These are phyloP conservation scores for Halophytophthora batemanensis DNA, from an alignment of 352 stramenopile species.

Conservation along the genomic window DNA sequence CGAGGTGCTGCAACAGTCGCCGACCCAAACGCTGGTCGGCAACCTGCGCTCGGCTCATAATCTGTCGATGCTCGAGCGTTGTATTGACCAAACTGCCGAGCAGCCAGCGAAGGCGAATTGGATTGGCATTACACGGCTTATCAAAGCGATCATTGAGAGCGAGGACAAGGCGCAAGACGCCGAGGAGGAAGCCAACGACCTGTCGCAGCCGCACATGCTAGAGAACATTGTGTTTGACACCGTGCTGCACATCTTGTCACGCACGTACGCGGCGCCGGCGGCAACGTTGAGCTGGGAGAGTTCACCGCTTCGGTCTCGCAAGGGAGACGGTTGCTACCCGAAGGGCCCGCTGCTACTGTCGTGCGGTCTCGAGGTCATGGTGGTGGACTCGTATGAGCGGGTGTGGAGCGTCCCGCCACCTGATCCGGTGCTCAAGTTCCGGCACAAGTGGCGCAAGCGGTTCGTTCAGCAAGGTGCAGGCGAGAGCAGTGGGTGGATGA, in stretches of 20 bases:
- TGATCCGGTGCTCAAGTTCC: conserved; percentile 74
- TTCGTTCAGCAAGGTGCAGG: conserved; percentile 4
- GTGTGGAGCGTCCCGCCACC: conserved; percentile 80
- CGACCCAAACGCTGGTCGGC: conserved; percentile 35
- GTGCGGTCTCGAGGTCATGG: conserved; percentile 63
- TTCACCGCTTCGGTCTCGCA: conserved; percentile 30
- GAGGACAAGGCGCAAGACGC: conserved; percentile 5
- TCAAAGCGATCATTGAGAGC: conserved; percentile 27
- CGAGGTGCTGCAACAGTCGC: conserved; percentile 40
- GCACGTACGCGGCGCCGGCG: conserved; percentile 42
- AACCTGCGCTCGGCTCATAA: conserved; percentile 56
- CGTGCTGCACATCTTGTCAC: conserved; percentile 75
- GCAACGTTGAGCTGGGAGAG: conserved; percentile 45
- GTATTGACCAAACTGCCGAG: conserved; percentile 38
- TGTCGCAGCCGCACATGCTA: conserved; percentile 27
- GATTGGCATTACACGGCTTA: conserved; percentile 21
- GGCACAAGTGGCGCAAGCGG: conserved; percentile 79
- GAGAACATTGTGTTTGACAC: conserved; percentile 75
- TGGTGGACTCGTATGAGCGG: conserved; percentile 76
- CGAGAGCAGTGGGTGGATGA: conserved; percentile 36
- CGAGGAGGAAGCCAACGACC: conserved; percentile 17
- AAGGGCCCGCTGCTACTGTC: conserved; percentile 76
- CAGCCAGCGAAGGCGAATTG: conserved; percentile 14
- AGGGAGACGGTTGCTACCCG: conserved; percentile 45
- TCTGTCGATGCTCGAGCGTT: conserved; percentile 46